A percentile compares a stretch with the other conserved stretches of the same genome.
Evolutionary conservation across 2,329 filamentous ascomycete genomes (phyloP).

Genomic region (Venturia asperata): DNA sequence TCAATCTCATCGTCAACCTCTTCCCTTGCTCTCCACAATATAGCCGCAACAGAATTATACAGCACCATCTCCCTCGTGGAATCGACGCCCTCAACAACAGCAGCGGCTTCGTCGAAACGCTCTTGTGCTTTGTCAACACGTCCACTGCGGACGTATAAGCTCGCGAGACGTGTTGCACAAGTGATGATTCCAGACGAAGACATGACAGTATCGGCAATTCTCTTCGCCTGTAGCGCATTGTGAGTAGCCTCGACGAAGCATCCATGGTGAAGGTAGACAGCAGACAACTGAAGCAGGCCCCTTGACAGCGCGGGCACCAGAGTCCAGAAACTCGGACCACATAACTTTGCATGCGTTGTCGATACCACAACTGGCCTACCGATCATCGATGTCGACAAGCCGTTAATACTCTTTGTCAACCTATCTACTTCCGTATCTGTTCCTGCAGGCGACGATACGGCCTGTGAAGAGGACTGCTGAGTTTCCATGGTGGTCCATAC

Average conservation of each 20-base stretch:
- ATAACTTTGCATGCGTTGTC: conserved; percentile 39
- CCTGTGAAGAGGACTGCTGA: conserved; percentile 4
- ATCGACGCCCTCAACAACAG: conserved; percentile 2
- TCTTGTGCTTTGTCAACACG: conserved; percentile 11
- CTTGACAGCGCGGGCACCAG: conserved; percentile 67
- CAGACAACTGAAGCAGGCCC: conserved; percentile 65
- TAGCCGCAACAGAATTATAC: not conserved
- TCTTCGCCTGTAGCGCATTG: conserved; percentile 76
- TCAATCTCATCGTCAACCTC: conserved; percentile 16
- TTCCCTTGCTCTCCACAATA: conserved; percentile 9
- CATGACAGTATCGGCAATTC: conserved; percentile 62
- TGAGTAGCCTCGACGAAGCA: conserved; percentile 83
- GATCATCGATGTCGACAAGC: conserved; percentile 26
- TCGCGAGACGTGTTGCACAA: not conserved
- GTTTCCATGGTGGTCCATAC: conserved; percentile 47
- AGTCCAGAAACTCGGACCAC: conserved; percentile 69
- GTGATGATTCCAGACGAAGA: not conserved
- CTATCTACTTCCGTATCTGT: conserved; percentile 24
- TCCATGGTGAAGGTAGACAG: conserved; percentile 74
- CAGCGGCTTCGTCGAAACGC: not conserved
- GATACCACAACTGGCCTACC: conserved; percentile 33
- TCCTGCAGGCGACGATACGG: not conserved
- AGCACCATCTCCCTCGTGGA: not conserved
- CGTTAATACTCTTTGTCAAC: conserved; percentile 23
- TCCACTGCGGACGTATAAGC: not conserved